Base-by-base conservation (phyloP, 1,139 yeast species). In the Lodderomyces pseudojiufengensis region DNA sequence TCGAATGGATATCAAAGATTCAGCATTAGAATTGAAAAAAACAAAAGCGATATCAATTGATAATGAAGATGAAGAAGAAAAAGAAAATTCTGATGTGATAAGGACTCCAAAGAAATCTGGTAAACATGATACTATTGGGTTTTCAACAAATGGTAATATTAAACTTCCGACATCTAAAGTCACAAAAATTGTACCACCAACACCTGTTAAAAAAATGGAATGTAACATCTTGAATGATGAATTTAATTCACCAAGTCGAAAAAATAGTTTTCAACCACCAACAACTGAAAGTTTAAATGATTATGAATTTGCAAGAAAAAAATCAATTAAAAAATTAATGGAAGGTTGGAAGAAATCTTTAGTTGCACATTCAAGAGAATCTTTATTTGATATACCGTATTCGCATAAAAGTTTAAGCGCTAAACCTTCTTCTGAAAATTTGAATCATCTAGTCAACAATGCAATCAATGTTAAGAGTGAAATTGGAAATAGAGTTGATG, bases 191-290 rank as follows among this genome's bases (percentile, higher is more conserved):
- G 55, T 78, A 6, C 88, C 92, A 2, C 76, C 82, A 5, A 80
- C 88, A 0, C 88, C 88, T 0, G 79, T 78, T 2, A 79, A 73
- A 51, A 79, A 76, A 45, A 73, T 79, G 72, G 83, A 77, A 29
- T 59, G 51, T 42, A 25, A 33, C 10, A 22, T 40, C 5, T 21
- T 43, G 7, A 31, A 32, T 14, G 27, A 35, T 7, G 13, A 31
- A 3, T 16, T 24, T 4, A 28, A 40, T 18, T 42, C 41, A 14
- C 22, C 31, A 1, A 18, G 33, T 13, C 16, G 23, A 20, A 13
- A 31, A 24, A 12, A 16, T 20, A 13, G 13, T 12, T 36, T 36
- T n/a, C 39, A 29, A 30, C 42, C 42, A 8, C 45, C 47, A 12
- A 30, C 39, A 18, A 21, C 12, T 13, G 30, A 32, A 3, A 27